Percentiles rank a stretch among this genome's conserved stretches.
phyloP scores from a whole-genome alignment of 805 yeast genomes.

The Candida sonorensis region DNA sequence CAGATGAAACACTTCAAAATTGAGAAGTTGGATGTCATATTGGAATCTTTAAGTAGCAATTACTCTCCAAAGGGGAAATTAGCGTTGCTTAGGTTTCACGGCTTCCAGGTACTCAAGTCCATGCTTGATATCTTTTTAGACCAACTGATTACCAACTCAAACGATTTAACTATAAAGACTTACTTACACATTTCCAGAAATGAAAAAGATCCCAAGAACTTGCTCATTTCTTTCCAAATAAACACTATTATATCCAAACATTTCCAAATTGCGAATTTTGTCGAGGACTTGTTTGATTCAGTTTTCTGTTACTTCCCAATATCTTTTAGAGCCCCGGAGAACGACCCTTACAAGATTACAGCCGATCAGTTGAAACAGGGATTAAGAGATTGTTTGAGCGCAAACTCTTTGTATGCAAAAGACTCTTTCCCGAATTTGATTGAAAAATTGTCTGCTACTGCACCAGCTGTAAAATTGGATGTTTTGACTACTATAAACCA shows the following conservation, averaged over 20 bases:
- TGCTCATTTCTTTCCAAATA: slow-evolving; percentile 61
- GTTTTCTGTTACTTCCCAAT: slow-evolving; percentile 95
- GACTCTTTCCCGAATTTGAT: slow-evolving; percentile 73
- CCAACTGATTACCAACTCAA: slow-evolving; percentile 17
- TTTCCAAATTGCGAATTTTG: slow-evolving; percentile 34
- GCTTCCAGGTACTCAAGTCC: slow-evolving; percentile 43
- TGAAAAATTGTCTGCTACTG: slow-evolving; percentile 73
- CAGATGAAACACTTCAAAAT: slow-evolving; percentile 42
- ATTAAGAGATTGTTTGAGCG: slow-evolving; percentile 55
- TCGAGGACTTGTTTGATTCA: slow-evolving; percentile 76
- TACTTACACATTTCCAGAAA: slow-evolving; percentile 71
- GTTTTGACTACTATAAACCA: slow-evolving; percentile 54
- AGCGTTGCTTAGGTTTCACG: slow-evolving; percentile 55
- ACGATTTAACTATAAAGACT: slow-evolving; percentile 41
- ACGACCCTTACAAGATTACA: slow-evolving; percentile 81
- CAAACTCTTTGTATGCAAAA: slow-evolving; percentile 55
- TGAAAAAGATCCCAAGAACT: slow-evolving; percentile 91
- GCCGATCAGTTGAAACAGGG: slow-evolving; percentile 60
- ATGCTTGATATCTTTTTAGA: slow-evolving; percentile 27
- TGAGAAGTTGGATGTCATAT: slow-evolving; percentile 29
- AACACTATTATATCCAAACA: slow-evolving; percentile 38
- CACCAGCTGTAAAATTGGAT: slow-evolving; percentile 67
- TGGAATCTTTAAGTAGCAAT: slow-evolving; percentile 28
- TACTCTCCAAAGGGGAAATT: slow-evolving; percentile 53
- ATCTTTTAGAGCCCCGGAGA: slow-evolving; percentile 85